Conservation (phyloP, 2,329 filamentous ascomycete genomes). For the Sporothrix pseudoabietina region DNA sequence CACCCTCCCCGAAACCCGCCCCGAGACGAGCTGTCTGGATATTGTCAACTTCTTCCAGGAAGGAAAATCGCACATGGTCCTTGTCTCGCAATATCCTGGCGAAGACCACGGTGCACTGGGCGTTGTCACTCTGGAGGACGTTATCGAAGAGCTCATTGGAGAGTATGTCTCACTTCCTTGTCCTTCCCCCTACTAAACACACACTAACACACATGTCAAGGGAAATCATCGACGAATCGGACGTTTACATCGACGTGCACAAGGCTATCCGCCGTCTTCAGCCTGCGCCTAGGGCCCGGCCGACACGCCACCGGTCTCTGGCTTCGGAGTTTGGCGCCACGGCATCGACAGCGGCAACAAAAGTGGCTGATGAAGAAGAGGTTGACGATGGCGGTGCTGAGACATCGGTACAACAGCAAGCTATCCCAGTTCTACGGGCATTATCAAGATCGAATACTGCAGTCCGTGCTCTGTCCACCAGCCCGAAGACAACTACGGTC, state of each 20-base stretch:
- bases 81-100: conserved; percentile 89
- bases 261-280: conserved; percentile 91
- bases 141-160: conserved; percentile 97
- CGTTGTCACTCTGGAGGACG: conserved; percentile 94
- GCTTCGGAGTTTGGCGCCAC: conserved; percentile 33
- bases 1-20: conserved; percentile 89
- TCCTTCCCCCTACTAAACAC: neutral
- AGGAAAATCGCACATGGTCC: conserved; percentile 97
- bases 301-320: conserved; percentile 45
- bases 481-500: conserved; percentile 58
- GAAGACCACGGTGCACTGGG: conserved; percentile 87
- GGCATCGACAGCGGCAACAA: conserved; percentile 35
- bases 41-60: conserved; percentile 99
- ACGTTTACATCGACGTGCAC: conserved; percentile 97
- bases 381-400: conserved; percentile 38
- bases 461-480: conserved; percentile 46
- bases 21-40: conserved; percentile 94
- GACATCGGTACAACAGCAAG: conserved; percentile 36
- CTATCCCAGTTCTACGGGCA: conserved; percentile 42
- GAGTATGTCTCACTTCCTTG: conserved; percentile 63
- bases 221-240: conserved; percentile 98
- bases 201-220: conserved; percentile 46
- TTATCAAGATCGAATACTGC: conserved; percentile 38
- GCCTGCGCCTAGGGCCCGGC: conserved; percentile 77
- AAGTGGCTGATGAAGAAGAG: conserved; percentile 38